Base-by-base conservation (phyloP, 1,284 basidiomycete genomes). In the Trametes hirsuta region DNA sequence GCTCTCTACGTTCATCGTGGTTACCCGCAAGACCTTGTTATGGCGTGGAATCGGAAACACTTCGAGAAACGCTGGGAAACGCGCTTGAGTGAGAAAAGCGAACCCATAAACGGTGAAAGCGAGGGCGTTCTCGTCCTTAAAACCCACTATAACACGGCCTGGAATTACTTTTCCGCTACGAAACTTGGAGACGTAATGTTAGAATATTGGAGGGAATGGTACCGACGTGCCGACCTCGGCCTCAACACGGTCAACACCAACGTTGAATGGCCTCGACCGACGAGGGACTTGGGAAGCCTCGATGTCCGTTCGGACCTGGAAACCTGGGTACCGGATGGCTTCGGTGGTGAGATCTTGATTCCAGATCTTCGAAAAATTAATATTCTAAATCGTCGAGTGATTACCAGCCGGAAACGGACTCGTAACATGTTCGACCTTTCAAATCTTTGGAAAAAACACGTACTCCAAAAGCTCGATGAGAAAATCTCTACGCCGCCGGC, bases 131-230 rank as follows among this genome's bases (percentile, higher is more conserved):
- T 54, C 15, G 52, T 54, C 11, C 15, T 54, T 3, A 54, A 54
- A 36, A 37, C 52, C 21, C 24, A 21, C 2, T 46, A 46, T 22
- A 54, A 54, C 35, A 30, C 52, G 6, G 52, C 44, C 11, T 54
- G 52, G 52, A 54, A 54, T 37, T 54, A 54, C 40, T 54, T 54
- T 35, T 36, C 25, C 14, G 52, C 52, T 47, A 54, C 14, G 24
- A 44, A 54, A 22, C 44, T 54, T 21, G 52, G 52, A 30, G 52
- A 54, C 4, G 1, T 18, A 10, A 54, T 54, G 11, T 24, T 54
- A 22, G 35, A 35, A 1, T 54, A 54, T 30, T 54, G 52, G 52
- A 25, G 35, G 30, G 34, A 22, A 14, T 54, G 52, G 52, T 46
- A 54, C 44, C 35, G 39, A 46, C 42, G 44, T 46, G 52, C 52